Conservation (phyloP, 2,329 filamentous ascomycete species). For the Colletotrichum sp. region DNA sequence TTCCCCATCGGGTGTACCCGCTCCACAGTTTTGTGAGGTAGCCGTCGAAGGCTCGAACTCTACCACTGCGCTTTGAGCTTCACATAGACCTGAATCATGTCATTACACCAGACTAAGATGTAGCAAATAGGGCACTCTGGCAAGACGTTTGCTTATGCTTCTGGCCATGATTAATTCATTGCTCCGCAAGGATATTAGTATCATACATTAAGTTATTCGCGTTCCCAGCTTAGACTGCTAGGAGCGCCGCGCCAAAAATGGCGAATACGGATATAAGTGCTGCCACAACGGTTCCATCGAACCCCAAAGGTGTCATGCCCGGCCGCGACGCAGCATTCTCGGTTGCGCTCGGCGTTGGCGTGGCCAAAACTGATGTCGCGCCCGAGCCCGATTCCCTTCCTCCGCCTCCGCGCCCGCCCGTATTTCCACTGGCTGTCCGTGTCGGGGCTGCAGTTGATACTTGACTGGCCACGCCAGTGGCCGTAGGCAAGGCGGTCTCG, state of each 20-base stretch:
- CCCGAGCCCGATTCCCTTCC: not conserved
- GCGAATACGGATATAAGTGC: not conserved
- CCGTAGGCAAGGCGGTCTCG: constrained; percentile 43
- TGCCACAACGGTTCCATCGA: not conserved
- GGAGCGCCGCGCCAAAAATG: not conserved
- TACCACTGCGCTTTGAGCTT: not conserved
- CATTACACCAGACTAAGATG: not conserved
- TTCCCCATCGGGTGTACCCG: constrained; percentile 14
- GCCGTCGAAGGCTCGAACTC: not conserved
- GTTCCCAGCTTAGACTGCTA: not conserved
- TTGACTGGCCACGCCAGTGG: constrained; percentile 43
- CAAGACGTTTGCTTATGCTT: not conserved
- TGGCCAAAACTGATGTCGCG: not conserved
- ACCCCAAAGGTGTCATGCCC: not conserved
- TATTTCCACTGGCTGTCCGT: not conserved
- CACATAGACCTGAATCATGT: not conserved
- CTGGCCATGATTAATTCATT: not conserved
- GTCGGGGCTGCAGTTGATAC: not conserved
- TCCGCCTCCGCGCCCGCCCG: not conserved
- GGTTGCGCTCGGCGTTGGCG: not conserved
- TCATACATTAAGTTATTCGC: not conserved
- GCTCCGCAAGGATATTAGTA: not conserved
- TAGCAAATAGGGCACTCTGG: not conserved
- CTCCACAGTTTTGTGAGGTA: not conserved
- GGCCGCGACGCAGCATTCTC: not conserved